Base-by-base conservation (phyloP, 352 stramenopile genomes). In the Phytopythium cucurbitacearum region DNA sequence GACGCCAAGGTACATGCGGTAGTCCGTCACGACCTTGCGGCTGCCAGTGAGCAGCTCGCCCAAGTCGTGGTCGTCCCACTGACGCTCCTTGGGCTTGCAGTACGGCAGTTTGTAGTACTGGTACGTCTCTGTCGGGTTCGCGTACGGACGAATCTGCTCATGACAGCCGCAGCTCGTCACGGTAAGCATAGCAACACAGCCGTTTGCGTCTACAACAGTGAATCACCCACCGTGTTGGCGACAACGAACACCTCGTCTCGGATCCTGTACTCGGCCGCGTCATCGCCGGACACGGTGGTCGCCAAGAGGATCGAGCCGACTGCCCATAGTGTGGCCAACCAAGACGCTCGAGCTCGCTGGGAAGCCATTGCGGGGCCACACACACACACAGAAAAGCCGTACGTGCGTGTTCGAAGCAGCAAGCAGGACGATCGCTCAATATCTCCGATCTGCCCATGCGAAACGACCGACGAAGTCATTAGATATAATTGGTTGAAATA, bases 61-160 rank as follows among this genome's bases (percentile, higher is more conserved):
- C 15, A 98, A 71, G 39, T 91, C 77, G 58, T 97, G 87, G 32
- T 94, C 88, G 60, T 98, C 89, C 62, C 79, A 88, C 56, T 95
- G 76, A 32, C 72, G 69, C 60, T 91, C 79, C 49, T 85, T 87
- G 7, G 78, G 76, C 53, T 92, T 85, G 67, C 96, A 99, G 79
- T 97, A 99, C 32, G 96, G 96, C 41, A 99, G 76, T 46, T 92
- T 98, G 75, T 99, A 99, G 76, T 99, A 99, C 66, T 97, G 87
- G 70, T 99, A 99, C 48, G 96, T 99, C 69, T 99, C 96, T 3
- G 91, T 98, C 16, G 95, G 96, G 74, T 99, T 99, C 46, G 97
- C 97, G 57, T 98, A 99, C 36, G 97, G 96, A 13, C 94, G 95
- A 46, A 87, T 69, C 71, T 85, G 43, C 44, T 60, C 32, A 6